Percentiles rank a stretch among this genome's conserved stretches.
Conservation (phyloP, 1,284 basidiomycete species). For the Tremellales sp. region DNA sequence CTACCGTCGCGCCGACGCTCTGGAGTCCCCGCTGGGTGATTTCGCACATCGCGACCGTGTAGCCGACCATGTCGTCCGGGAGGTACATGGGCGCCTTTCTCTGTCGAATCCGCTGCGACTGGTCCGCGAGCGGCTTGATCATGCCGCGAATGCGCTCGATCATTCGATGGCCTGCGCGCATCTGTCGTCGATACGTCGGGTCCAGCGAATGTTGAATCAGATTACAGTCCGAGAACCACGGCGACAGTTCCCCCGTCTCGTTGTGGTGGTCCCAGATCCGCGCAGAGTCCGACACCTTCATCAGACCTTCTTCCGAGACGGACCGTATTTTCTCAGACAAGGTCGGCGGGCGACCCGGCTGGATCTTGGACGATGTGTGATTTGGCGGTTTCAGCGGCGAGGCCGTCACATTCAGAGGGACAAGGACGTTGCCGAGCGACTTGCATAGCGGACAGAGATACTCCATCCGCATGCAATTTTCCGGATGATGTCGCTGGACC, state of each 20-base stretch:
- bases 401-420: conserved; percentile 62
- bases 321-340: conserved; percentile 40
- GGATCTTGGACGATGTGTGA: conserved; percentile 17
- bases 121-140: conserved; percentile 42
- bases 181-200: conserved; percentile 24
- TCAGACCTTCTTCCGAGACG: conserved; percentile 43
- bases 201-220: conserved; percentile 28
- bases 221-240: conserved; percentile 44
- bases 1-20: conserved; percentile 53
- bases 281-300: conserved; percentile 39
- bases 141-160: conserved; percentile 40
- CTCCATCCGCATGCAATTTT: conserved; percentile 85
- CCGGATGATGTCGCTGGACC: conserved; percentile 89
- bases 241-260: conserved; percentile 46
- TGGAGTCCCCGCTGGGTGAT: conserved; percentile 69
- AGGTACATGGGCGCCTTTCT: conserved; percentile 61
- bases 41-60: conserved; percentile 79
- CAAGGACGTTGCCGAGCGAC: conserved; percentile 87
- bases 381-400: conserved; percentile 15
- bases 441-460: conserved; percentile 99
- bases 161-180: conserved; percentile 35
- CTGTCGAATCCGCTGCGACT: conserved; percentile 42
- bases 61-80: conserved; percentile 84
- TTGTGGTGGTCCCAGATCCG: conserved; percentile 48
- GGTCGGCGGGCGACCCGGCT: conserved; percentile 22